Evolutionary conservation across 2,329 filamentous ascomycete species (phyloP).

Genomic region (Dendrostoma leiphaemia): DNA sequence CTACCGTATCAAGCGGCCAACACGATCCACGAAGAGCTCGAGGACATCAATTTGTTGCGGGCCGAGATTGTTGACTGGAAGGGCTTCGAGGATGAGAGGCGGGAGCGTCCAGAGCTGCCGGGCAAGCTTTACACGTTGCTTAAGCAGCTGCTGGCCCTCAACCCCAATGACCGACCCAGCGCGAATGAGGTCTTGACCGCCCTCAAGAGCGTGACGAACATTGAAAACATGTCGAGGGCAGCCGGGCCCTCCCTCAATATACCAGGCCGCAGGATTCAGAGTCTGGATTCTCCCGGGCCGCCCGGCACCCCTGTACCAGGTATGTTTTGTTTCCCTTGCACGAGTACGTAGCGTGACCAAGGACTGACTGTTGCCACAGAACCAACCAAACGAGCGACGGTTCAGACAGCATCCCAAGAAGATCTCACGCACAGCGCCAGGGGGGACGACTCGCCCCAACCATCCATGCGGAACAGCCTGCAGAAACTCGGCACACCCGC

Average conservation of each 20-base stretch:
- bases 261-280: constrained; percentile 49
- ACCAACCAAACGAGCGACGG: constrained; percentile 31
- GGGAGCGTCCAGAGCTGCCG: constrained; percentile 77
- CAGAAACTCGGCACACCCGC: constrained; percentile 30
- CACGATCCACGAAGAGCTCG: constrained; percentile 82
- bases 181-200: constrained; percentile 81
- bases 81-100: constrained; percentile 77
- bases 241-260: constrained; percentile 38
- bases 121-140: constrained; percentile 82
- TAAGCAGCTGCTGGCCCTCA: constrained; percentile 74
- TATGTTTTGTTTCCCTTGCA: constrained; percentile 24
- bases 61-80: constrained; percentile 85
- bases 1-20: constrained; percentile 86
- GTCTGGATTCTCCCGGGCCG: constrained; percentile 51
- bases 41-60: constrained; percentile 82
- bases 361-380: constrained; percentile 22
- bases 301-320: constrained; percentile 49
- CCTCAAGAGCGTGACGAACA: constrained; percentile 65
- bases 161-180: constrained; percentile 74
- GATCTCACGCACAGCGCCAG: constrained; percentile 25
- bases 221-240: constrained; percentile 39
- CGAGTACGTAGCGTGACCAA: constrained; percentile 13
- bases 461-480: constrained; percentile 28
- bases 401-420: constrained; percentile 31
- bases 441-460: constrained; percentile 26